Evolutionary conservation across 345 rosid genomes (phyloP), one percentile per base, ranked within the genome.

Genomic region (Lumnitzera littorea): DNA sequence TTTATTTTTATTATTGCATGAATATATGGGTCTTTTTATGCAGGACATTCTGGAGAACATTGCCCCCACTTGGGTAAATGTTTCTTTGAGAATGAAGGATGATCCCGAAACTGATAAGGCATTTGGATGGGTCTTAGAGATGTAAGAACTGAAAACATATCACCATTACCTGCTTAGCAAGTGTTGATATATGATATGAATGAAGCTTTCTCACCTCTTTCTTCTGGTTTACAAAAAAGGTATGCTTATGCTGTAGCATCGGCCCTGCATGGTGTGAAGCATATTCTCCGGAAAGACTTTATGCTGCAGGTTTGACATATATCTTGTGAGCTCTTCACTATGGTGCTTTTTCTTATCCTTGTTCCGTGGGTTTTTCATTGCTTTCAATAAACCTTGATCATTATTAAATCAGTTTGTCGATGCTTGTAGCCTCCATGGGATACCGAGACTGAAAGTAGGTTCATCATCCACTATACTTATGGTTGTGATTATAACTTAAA

Each of bases 111-210:
- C 91, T 2, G 95, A 87, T 61, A 83, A 85, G 66, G 85, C 77
- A 50, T 87, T 85, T 76, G 95, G 95, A 70, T 87, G 95, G 95
- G 95, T 87, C 60, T 77, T 82, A 54, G 95, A 87, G 80, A 87
- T 87, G 91, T 85, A 66, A 79, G 91, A 66, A 36, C 43, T 7
- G 43, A 47, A 24, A 17, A 1, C 36, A 52, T 13, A 15, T 29
- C 13, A 7, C 62, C 56, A 13, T 48, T 27, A 56, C 56, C 61
- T 57, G 24, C 13, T 13, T 67, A 50, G 70, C 58, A 9, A 36
- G 43, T 36, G 43, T 36, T 36, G 43, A 36, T 36, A 9, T 36
- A 36, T 36, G 43, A 36, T 36, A 36, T 36, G 43, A 7, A 36
- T 5, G 11, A 4, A 36, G 9, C 43, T 36, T 36, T 36, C 43